A percentile compares a stretch with the other conserved stretches of the same genome.
phyloP scores from a whole-genome alignment of 805 yeast species.

The Sungouiella blattae region DNA sequence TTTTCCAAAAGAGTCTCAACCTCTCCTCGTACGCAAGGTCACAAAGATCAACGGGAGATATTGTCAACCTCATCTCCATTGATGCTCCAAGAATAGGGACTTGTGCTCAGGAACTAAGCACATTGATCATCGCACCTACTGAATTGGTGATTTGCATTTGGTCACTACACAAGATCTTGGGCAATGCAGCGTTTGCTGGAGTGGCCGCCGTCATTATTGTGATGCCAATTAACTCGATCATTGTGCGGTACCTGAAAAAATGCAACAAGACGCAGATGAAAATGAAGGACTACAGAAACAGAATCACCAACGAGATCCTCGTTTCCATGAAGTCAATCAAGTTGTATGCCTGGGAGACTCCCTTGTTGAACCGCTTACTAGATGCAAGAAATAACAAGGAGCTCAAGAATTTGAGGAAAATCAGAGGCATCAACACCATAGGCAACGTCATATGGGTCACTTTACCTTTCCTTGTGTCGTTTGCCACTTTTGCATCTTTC shows the following conservation, averaged over 20 bases:
- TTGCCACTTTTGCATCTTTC: slow-evolving; percentile 56
- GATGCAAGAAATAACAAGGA: slow-evolving; percentile 21
- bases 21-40: slow-evolving; percentile 16
- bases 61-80: slow-evolving; percentile 21
- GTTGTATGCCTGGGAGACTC: slow-evolving; percentile 25
- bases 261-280: slow-evolving; percentile 13
- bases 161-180: slow-evolving; percentile 22
- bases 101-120: slow-evolving; percentile 16
- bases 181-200: slow-evolving; percentile 20
- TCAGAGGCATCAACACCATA: slow-evolving; percentile 28
- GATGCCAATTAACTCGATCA: slow-evolving; percentile 17
- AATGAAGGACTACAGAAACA: slow-evolving; percentile 19
- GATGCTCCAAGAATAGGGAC: slow-evolving; percentile 22
- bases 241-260: slow-evolving; percentile 14
- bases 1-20: slow-evolving; percentile 20
- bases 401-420: slow-evolving; percentile 13
- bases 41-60: slow-evolving; percentile 20
- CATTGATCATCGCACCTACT: slow-evolving; percentile 14
- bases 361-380: slow-evolving; percentile 19
- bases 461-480: slow-evolving; percentile 63
- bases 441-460: slow-evolving; percentile 60
- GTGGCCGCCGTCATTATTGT: slow-evolving; percentile 15
- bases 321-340: slow-evolving; percentile 23
- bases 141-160: slow-evolving; percentile 17
- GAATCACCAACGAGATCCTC: slow-evolving; percentile 22